Evolutionary conservation across 75 land plant species (phyloP), one percentile per base, ranked within the genome.

Genomic region (Sequoiadendron giganteum): DNA sequence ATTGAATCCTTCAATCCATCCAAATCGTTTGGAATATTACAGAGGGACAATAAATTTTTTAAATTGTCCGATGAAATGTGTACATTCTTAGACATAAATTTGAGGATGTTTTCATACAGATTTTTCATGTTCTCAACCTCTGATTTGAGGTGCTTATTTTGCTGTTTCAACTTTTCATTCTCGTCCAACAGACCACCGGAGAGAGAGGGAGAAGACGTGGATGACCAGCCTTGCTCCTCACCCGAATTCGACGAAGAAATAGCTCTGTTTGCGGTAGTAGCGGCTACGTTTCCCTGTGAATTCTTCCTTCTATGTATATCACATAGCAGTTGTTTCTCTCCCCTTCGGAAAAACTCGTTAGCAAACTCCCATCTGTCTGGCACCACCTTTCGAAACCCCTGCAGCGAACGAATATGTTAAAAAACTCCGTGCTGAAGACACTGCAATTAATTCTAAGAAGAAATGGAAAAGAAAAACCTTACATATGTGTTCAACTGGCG

Each of bases 121-220:
- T 90, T 90, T 83, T 90, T 91, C 92, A 97, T 87, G 85, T 94
- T 95, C n/a, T 88, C 86, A 13, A 97, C 87, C 91, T 97, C 99
- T 10, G 93, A 89, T n/a, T 88, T 89, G 68, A 96, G 92, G 72
- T 90, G 88, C 86, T 45, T 32, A 90, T 97, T 97, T 89, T 96
- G 96, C 61, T 85, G 89, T 85, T 90, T 88, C 48, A 97, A 90
- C 88, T 93, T 80, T 88, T 96, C 96, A 85, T 96, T 96, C 92
- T 97, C 99, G 45, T 94, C 98, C 43, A 85, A 6, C 25, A 94
- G 89, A 86, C 92, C 94, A 39, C 75, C 61, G 39, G 89, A 19
- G 32, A 48, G 55, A 61, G 65, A 40, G 16, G 73, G 48, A 21
- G 83, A 34, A 34, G 87, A 42, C 19, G 42, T 54, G 49, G 90